Conservation (phyloP, 176 grass and related monocot genomes). For the Oryza meyeriana region DNA sequence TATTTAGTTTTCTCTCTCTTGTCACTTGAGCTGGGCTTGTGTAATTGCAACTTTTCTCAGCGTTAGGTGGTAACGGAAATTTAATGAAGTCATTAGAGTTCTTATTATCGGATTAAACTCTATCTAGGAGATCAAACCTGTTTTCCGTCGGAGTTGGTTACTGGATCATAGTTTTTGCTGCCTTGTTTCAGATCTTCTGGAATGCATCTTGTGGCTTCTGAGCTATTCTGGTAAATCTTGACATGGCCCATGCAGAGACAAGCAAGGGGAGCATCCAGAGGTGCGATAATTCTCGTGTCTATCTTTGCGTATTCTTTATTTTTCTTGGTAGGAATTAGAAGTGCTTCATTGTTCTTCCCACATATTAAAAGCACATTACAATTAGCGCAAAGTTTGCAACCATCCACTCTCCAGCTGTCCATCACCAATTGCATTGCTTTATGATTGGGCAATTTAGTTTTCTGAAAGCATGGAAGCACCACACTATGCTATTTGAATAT, state of each 20-base stretch:
- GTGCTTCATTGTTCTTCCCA: not conserved
- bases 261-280: slow-evolving; percentile 31
- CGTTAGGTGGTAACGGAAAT: not conserved
- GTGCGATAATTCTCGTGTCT: slow-evolving; percentile 23
- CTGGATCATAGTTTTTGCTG: not conserved
- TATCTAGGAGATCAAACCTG: not conserved
- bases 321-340: not conserved
- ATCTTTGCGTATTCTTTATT: not conserved
- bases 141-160: not conserved
- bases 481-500: slow-evolving; percentile 7
- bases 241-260: slow-evolving; percentile 39
- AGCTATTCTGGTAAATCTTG: slow-evolving; percentile 22
- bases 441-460: not conserved
- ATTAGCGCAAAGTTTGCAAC: not conserved
- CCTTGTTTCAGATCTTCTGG: slow-evolving; percentile 28
- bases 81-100: not conserved
- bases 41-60: not conserved
- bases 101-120: not conserved
- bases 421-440: not conserved
- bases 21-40: not conserved
- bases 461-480: not conserved
- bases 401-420: not conserved
- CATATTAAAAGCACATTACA: not conserved
- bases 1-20: not conserved
- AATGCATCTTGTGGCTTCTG: not conserved